A percentile compares a stretch with the other conserved stretches of the same genome.
These are phyloP conservation scores for Grigorovia humatica DNA, from an alignment of 805 yeast genomes.

Conservation along the genomic window DNA sequence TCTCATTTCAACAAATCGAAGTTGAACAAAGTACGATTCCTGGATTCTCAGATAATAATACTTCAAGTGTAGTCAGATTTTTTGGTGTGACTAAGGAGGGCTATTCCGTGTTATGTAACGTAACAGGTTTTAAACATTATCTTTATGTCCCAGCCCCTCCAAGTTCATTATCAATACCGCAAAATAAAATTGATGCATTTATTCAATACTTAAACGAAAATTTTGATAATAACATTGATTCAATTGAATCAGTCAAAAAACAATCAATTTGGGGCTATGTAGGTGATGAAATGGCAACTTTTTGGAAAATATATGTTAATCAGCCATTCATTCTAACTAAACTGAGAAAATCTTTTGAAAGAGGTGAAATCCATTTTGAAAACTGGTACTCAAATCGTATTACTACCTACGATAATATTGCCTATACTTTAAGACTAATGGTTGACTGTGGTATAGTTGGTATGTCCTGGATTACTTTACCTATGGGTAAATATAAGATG, in stretches of 20 bases:
- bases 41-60: conserved; percentile 28
- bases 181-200: conserved; percentile 32
- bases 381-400: conserved; percentile 50
- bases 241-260: conserved; percentile 54
- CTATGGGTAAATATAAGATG: conserved; percentile 54
- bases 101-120: conserved; percentile 79
- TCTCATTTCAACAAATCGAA: conserved; percentile 83
- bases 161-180: conserved; percentile 35
- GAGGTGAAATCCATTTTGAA: conserved; percentile 61
- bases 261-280: conserved; percentile 93
- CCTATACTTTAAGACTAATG: conserved; percentile 78
- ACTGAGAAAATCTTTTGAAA: conserved; percentile 72
- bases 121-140: conserved; percentile 81
- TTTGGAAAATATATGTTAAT: conserved; percentile 59
- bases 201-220: conserved; percentile 35
- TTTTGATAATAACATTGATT: conserved; percentile 47
- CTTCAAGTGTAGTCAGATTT: conserved; percentile 58
- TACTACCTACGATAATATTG: conserved; percentile 82
- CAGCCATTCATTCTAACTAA: conserved; percentile 59
- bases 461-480: conserved; percentile 94
- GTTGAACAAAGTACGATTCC: conserved; percentile 71
- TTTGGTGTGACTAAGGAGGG: conserved; percentile 91
- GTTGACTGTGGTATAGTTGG: conserved; percentile 88
- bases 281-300: conserved; percentile 68
- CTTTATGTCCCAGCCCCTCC: conserved; percentile 86